A percentile compares a stretch with the other conserved stretches of the same genome.
phyloP scores from a whole-genome alignment of 768 basidiomycete genomes.

The Calocybe indica region DNA sequence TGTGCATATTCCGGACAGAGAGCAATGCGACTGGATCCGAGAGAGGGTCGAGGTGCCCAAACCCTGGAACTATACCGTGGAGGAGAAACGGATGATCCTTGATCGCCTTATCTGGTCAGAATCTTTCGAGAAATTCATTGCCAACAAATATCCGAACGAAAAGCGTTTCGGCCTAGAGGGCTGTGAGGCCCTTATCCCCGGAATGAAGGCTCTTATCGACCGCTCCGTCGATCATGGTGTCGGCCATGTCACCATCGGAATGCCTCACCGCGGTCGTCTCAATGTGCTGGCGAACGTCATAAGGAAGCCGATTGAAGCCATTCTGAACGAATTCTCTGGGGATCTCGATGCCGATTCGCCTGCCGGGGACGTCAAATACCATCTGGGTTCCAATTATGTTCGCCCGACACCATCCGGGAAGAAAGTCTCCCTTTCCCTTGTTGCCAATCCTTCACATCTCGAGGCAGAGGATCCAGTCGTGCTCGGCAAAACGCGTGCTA shows the following conservation, averaged over 20 bases:
- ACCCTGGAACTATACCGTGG: slow-evolving; percentile 96
- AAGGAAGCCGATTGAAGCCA: slow-evolving; percentile 96
- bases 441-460: slow-evolving; percentile 97
- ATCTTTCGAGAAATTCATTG: slow-evolving; percentile 97
- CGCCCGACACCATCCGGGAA: slow-evolving; percentile 97
- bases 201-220: slow-evolving; percentile 99
- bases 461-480: slow-evolving; percentile 98
- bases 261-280: slow-evolving; percentile 98
- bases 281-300: slow-evolving; percentile 99
- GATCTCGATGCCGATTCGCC: slow-evolving; percentile 66
- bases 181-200: slow-evolving; percentile 94
- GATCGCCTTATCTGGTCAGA: slow-evolving; percentile 99
- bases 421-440: slow-evolving; percentile 94
- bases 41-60: slow-evolving; percentile 93
- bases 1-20: slow-evolving; percentile 95
- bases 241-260: slow-evolving; percentile 95
- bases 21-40: slow-evolving; percentile 99
- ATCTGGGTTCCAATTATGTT: slow-evolving; percentile 97
- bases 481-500: slow-evolving; percentile 96
- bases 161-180: slow-evolving; percentile 99
- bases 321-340: slow-evolving; percentile 94
- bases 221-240: slow-evolving; percentile 95
- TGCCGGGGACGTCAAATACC: slow-evolving; percentile 98
- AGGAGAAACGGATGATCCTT: slow-evolving; percentile 98
- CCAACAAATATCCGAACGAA: slow-evolving; percentile 98